Evolutionary conservation across 1,284 basidiomycete genomes (phyloP).

Genomic region (Kwoniella shivajii): DNA sequence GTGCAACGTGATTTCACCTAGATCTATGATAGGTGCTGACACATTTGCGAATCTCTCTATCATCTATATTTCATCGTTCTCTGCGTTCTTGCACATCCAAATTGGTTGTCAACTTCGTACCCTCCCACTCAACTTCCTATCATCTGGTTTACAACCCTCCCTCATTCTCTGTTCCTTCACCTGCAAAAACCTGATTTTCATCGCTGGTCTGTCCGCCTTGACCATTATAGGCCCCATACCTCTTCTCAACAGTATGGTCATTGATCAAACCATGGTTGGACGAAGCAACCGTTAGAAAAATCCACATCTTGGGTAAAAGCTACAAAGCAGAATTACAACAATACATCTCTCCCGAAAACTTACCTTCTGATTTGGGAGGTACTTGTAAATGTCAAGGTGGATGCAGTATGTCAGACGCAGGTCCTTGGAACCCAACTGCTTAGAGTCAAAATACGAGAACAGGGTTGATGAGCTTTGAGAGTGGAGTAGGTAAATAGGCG

Average conservation of each 20-base stretch:
- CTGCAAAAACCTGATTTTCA: too few relatives aligned
- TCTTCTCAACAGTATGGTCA: conserved; percentile 85
- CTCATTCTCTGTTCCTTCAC: too few relatives aligned
- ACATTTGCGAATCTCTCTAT: too few relatives aligned
- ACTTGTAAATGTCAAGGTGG: conserved; percentile 75
- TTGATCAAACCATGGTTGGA: conserved; percentile 94
- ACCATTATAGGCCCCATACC: conserved; percentile 72
- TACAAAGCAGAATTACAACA: conserved; percentile 68
- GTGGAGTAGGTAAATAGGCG: background rate
- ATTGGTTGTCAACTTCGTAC: conserved; percentile 51
- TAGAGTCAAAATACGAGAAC: too few relatives aligned
- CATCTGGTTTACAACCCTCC: too few relatives aligned
- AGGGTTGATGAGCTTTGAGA: too few relatives aligned
- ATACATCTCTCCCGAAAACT: conserved; percentile 80
- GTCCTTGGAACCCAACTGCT: conserved; percentile 75
- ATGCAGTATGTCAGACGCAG: conserved; percentile 85
- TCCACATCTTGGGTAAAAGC: conserved; percentile 71
- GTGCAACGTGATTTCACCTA: too few relatives aligned
- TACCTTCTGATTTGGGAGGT: conserved; percentile 86
- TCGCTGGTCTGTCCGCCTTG: background rate
- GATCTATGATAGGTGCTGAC: too few relatives aligned
- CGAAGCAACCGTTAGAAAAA: conserved; percentile 90
- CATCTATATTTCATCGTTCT: too few relatives aligned
- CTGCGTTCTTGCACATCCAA: background rate
- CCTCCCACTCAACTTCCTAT: too few relatives aligned